Conservation (phyloP, 768 basidiomycete genomes). For the Mycena kentingensis region DNA sequence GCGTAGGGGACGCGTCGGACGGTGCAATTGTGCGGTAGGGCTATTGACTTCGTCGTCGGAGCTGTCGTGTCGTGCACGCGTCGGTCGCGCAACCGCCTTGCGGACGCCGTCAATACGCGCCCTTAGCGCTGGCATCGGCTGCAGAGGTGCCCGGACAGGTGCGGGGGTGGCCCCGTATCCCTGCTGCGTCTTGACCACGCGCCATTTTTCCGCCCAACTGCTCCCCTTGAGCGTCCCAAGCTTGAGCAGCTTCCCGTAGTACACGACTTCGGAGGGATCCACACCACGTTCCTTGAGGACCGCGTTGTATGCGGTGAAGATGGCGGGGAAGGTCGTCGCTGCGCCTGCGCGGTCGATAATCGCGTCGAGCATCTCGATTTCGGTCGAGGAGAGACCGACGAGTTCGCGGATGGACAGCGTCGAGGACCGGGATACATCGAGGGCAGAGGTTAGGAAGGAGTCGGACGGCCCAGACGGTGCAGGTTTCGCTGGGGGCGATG, state of each 20-base stretch:
- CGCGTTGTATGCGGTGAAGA: slow-evolving; percentile 87
- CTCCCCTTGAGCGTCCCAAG: slow-evolving; percentile 78
- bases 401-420: slow-evolving; percentile 51
- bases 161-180: slow-evolving; percentile 34
- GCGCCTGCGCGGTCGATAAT: slow-evolving; percentile 70
- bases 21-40: no score
- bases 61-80: no score
- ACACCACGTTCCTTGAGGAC: slow-evolving; percentile 72
- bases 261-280: slow-evolving; percentile 78
- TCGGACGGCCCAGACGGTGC: slow-evolving; percentile 24
- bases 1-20: not conserved
- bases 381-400: slow-evolving; percentile 49
- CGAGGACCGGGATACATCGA: slow-evolving; percentile 45
- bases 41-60: no score
- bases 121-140: no score
- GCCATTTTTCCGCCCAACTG: slow-evolving; percentile 86
- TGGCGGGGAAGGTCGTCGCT: slow-evolving; percentile 74
- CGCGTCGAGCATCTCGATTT: slow-evolving; percentile 73
- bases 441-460: slow-evolving; percentile 18
- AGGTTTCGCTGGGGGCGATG: slow-evolving; percentile 36
- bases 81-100: no score
- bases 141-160: no score
- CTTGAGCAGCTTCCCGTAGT: slow-evolving; percentile 82
- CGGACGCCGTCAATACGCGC: no score
- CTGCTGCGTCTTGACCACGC: slow-evolving; percentile 60